phyloP scores from a whole-genome alignment of 495 filamentous ascomycete genomes.

The Talaromyces ruber region DNA sequence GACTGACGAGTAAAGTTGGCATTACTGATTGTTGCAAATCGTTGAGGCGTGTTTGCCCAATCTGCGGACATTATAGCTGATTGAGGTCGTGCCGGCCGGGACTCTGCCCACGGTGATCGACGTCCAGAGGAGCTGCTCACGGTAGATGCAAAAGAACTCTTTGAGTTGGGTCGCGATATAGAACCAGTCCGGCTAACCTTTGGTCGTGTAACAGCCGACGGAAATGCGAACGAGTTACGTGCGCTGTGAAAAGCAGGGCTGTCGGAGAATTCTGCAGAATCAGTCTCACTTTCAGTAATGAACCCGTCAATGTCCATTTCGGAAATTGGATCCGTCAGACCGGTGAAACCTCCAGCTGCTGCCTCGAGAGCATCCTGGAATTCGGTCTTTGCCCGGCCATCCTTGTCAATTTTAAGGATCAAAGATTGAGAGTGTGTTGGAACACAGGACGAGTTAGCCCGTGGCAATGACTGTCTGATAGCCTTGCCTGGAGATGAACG shows the following conservation, averaged over 20 bases:
- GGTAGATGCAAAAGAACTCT: constrained; percentile 42
- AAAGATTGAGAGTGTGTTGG: constrained; percentile 40
- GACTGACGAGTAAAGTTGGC: constrained; percentile 28
- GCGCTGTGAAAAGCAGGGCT: constrained; percentile 57
- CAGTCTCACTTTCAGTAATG: constrained; percentile 38
- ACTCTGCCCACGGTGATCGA: constrained; percentile 31
- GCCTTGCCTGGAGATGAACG: constrained; percentile 31
- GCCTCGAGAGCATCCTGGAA: constrained; percentile 47
- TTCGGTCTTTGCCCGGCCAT: constrained; percentile 63
- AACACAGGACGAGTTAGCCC: constrained; percentile 23
- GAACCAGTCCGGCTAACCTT: constrained; percentile 44
- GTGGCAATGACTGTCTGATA: constrained; percentile 19
- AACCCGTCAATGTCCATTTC: constrained; percentile 41
- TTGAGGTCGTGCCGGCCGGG: constrained; percentile 1
- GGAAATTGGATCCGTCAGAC: constrained; percentile 30
- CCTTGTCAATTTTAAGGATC: constrained; percentile 62
- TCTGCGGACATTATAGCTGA: constrained; percentile 18
- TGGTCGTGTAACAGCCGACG: constrained; percentile 31
- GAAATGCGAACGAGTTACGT: constrained; percentile 52
- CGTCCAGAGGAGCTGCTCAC: constrained; percentile 34
- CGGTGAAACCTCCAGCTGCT: constrained; percentile 11
- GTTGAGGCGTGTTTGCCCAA: constrained; percentile 28
- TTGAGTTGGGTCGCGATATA: constrained; percentile 43
- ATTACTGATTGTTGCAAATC: constrained; percentile 23
- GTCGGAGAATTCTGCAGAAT: constrained; percentile 58